Evolutionary conservation across 768 basidiomycete genomes (phyloP).

Genomic region (Gelatoporia subvermispora): DNA sequence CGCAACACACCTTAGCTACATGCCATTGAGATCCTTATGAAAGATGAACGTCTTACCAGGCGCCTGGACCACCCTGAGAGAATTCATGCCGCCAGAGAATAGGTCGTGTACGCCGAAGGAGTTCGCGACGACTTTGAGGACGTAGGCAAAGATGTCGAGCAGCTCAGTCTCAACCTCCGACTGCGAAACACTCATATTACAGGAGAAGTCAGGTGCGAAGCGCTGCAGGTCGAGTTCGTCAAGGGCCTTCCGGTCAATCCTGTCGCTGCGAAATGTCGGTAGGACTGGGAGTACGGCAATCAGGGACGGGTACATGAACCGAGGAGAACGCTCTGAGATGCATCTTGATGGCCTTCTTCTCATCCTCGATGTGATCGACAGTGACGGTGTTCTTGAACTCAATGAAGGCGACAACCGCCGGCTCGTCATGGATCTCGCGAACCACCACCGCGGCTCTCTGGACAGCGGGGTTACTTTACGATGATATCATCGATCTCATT

Average conservation of each 20-base stretch:
- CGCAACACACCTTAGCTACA: constrained; percentile 22
- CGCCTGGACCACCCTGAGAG: constrained; percentile 28
- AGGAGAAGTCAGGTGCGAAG: constrained; percentile 16
- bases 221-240: constrained; percentile 22
- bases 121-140: constrained; percentile 16
- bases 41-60: constrained; percentile 27
- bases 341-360: constrained; percentile 15
- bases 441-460: constrained; percentile 22
- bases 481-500: constrained; percentile 29
- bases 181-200: constrained; percentile 20
- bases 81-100: constrained; percentile 27
- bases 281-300: constrained; percentile 20
- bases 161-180: constrained; percentile 25
- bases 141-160: constrained; percentile 21
- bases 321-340: constrained; percentile 26
- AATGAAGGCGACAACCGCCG: constrained; percentile 27
- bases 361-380: constrained; percentile 2
- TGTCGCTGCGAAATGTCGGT: constrained; percentile 22
- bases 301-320: constrained; percentile 28
- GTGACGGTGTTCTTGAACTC: constrained; percentile 20
- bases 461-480: constrained; percentile 17
- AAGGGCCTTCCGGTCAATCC: constrained; percentile 25
- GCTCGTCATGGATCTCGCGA: constrained; percentile 22
- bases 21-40: constrained; percentile 25
- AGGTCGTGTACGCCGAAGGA: constrained; percentile 25